phyloP scores from a whole-genome alignment of 1,139 yeast species.

The Yamadazyma songkhlaensis region DNA sequence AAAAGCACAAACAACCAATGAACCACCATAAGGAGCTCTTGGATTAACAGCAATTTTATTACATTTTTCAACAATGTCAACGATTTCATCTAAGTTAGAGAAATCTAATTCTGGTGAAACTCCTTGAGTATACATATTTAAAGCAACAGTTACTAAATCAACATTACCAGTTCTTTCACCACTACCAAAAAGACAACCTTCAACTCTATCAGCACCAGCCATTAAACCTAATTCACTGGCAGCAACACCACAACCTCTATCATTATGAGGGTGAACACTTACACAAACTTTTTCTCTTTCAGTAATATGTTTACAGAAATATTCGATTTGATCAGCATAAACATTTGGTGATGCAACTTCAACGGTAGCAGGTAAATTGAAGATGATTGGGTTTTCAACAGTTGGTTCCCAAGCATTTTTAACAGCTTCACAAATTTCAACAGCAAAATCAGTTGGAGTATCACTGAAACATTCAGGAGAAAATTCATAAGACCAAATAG shows the following conservation, averaged over 20 bases:
- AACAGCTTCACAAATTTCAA: constrained; percentile 66
- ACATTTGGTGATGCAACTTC: constrained; percentile 48
- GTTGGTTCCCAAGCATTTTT: constrained; percentile 48
- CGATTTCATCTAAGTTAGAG: constrained; percentile 38
- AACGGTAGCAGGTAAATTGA: constrained; percentile 50
- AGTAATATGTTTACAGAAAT: constrained; percentile 38
- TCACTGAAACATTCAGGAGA: constrained; percentile 96
- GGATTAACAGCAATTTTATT: constrained; percentile 48
- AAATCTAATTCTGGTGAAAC: constrained; percentile 44
- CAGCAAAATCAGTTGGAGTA: constrained; percentile 78
- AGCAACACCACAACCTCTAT: constrained; percentile 51
- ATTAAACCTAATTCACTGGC: constrained; percentile 48
- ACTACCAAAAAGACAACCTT: constrained; percentile 49
- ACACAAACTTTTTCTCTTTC: constrained; percentile 46
- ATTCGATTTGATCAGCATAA: constrained; percentile 52
- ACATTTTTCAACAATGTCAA: constrained; percentile 44
- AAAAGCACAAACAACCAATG: constrained; percentile 49
- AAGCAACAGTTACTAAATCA: constrained; percentile 47
- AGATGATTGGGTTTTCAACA: constrained; percentile 39
- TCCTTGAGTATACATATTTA: constrained; percentile 48
- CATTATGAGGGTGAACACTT: constrained; percentile 49
- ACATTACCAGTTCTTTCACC: constrained; percentile 53
- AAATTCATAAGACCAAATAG: constrained; percentile 88
- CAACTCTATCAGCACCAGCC: constrained; percentile 52
- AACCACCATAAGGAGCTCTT: constrained; percentile 50